A percentile compares a stretch with the other conserved stretches of the same genome.
Conservation (phyloP, 495 filamentous ascomycete genomes). For the Lasiosphaeria miniovina region DNA sequence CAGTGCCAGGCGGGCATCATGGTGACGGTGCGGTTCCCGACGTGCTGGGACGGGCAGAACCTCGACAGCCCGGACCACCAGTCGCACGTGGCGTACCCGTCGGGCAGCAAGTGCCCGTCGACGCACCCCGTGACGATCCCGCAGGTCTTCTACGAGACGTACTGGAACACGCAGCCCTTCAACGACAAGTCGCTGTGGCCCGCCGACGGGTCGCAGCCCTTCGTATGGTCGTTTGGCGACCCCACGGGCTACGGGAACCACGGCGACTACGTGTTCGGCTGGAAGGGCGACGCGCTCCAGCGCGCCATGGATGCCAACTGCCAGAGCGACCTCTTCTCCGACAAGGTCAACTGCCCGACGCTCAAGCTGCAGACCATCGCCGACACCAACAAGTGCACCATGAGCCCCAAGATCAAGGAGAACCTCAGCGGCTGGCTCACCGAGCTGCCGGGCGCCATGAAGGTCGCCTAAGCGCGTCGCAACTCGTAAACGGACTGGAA, state of each 20-base stretch:
- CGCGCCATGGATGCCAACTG: conserved; percentile 39
- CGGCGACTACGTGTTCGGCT: conserved; percentile 41
- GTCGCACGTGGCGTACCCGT: conserved; percentile 38
- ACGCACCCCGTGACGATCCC: conserved; percentile 34
- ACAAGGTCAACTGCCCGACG: conserved; percentile 26
- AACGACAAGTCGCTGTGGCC: conserved; percentile 41
- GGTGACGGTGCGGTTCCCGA: conserved; percentile 34
- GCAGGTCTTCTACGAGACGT: conserved; percentile 42
- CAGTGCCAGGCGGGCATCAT: conserved; percentile 37
- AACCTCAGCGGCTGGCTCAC: conserved; percentile 34
- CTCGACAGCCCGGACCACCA: conserved; percentile 35
- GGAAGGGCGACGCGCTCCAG: conserved; percentile 39
- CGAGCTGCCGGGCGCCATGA: conserved; percentile 11
- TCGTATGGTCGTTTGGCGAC: conserved; percentile 47
- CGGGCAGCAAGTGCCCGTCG: conserved; percentile 30
- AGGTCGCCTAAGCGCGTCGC: neutral
- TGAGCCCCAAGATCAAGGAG: conserved; percentile 32
- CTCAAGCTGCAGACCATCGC: conserved; percentile 35
- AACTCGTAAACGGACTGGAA: too few species aligned
- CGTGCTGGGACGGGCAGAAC: conserved; percentile 29
- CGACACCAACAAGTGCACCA: conserved; percentile 32
- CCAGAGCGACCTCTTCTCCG: conserved; percentile 28
- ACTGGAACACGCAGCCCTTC: conserved; percentile 39
- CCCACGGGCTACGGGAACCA: conserved; percentile 38
- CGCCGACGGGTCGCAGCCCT: conserved; percentile 41